Percentiles rank a stretch among this genome's conserved stretches.
These are phyloP conservation scores for Kwoniella heveanensis DNA, from an alignment of 768 basidiomycete genomes.

Conservation along the genomic window DNA sequence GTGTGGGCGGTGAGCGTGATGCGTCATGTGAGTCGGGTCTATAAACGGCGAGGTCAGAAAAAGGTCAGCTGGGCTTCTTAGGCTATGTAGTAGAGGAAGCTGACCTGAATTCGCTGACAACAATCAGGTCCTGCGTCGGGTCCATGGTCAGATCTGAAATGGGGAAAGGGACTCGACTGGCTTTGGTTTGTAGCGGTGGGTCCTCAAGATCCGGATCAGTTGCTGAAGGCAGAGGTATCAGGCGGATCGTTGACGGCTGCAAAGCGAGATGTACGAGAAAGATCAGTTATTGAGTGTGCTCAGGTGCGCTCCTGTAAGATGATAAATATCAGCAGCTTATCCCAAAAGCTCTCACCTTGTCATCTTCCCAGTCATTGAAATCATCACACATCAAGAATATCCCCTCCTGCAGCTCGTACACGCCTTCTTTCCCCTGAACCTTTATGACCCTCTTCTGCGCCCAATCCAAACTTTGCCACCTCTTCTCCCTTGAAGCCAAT, in stretches of 20 bases:
- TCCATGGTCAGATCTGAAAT: conserved; percentile 62
- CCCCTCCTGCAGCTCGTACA: conserved; percentile 55
- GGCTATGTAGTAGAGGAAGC: too few species aligned
- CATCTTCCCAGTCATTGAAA: conserved; percentile 30
- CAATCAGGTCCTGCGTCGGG: conserved; percentile 66
- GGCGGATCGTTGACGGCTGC: conserved; percentile 41
- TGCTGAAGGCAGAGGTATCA: conserved; percentile 48
- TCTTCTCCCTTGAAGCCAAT: conserved; percentile 31
- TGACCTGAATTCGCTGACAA: conserved; percentile 59
- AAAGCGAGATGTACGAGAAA: too few species aligned
- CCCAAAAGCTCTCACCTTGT: conserved; percentile 34
- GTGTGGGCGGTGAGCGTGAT: conserved; percentile 28
- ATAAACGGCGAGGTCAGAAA: background rate
- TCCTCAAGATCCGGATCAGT: conserved; percentile 39
- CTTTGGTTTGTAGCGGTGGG: conserved; percentile 28
- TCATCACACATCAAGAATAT: conserved; percentile 52
- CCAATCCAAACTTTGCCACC: conserved; percentile 38
- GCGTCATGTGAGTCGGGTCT: conserved; percentile 26
- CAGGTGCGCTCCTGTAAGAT: too few species aligned
- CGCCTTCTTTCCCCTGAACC: conserved; percentile 41
- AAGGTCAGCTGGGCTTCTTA: too few species aligned
- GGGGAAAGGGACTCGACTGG: conserved; percentile 37
- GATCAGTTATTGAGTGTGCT: too few species aligned
- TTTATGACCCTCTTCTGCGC: conserved; percentile 22
- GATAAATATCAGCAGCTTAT: too few species aligned